phyloP scores from a whole-genome alignment of 139 green algal genomes.

The Picochlorum sp. region DNA sequence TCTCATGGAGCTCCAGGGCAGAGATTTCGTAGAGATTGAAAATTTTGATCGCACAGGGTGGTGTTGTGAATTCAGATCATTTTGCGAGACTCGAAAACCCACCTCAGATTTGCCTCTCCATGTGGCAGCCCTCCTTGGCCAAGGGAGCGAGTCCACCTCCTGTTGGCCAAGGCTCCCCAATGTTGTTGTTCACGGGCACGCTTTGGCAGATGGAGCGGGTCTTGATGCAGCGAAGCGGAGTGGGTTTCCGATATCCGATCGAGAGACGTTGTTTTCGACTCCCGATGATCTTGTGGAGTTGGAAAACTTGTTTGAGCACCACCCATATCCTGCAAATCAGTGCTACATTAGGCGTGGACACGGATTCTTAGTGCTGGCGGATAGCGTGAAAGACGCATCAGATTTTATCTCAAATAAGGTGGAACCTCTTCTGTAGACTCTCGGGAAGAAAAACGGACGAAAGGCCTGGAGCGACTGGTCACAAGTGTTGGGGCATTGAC shows the following conservation, averaged over 20 bases:
- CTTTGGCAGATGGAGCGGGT: conserved; percentile 16
- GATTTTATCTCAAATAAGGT: background rate
- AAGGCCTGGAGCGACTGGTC: too few relatives aligned
- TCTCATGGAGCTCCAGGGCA: background rate
- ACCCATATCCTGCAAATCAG: background rate
- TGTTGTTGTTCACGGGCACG: conserved; percentile 24
- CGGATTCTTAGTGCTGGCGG: conserved; percentile 16
- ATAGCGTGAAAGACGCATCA: conserved; percentile 5
- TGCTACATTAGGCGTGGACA: conserved; percentile 23
- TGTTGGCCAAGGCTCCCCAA: background rate
- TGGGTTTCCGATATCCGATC: conserved; percentile 18
- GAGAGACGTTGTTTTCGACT: conserved; percentile 21
- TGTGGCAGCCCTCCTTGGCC: conserved; percentile 3
- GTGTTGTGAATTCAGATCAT: background rate
- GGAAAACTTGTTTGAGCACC: conserved; percentile 7
- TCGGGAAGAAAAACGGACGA: background rate
- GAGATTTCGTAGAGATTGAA: conserved; percentile 15
- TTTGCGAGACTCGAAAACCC: background rate
- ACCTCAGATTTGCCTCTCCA: conserved; percentile 23
- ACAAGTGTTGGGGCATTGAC: too few relatives aligned
- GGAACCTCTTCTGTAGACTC: background rate
- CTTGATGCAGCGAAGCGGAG: conserved; percentile 2
- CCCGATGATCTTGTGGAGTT: conserved; percentile 9
- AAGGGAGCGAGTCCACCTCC: too few relatives aligned
- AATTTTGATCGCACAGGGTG: conserved; percentile 11